Evolutionary conservation across 768 basidiomycete species (phyloP).

Genomic region (Tylopilus rubrobrunneus): DNA sequence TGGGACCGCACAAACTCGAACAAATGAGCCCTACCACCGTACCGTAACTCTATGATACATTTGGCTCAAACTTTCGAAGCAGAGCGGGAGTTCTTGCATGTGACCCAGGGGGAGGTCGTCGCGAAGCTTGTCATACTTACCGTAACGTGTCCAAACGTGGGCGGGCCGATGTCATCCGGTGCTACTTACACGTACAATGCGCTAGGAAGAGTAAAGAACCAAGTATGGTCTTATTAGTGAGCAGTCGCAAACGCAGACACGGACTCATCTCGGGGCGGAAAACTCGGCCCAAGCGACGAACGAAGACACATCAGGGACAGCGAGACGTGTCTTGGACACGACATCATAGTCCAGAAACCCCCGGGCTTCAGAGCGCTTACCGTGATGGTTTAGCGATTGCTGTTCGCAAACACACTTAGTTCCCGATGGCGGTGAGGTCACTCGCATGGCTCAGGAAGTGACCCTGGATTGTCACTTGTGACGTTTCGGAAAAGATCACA

Average conservation of each 20-base stretch:
- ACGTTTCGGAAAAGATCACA: background rate
- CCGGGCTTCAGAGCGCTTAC: background rate
- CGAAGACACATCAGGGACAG: no score
- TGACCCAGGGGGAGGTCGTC: background rate
- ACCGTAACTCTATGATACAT: background rate
- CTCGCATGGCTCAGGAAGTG: slow-evolving; percentile 2
- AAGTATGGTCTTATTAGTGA: slow-evolving; percentile 1
- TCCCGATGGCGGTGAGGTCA: background rate
- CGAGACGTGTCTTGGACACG: background rate
- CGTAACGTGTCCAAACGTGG: background rate
- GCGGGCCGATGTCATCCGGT: background rate
- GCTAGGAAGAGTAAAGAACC: background rate
- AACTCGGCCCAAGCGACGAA: background rate
- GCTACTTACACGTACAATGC: slow-evolving; percentile 1
- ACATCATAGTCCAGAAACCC: background rate
- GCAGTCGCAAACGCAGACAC: background rate
- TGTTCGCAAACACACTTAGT: background rate
- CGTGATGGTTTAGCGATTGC: background rate
- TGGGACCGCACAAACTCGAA: background rate
- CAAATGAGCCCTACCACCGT: background rate
- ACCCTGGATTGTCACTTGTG: slow-evolving; percentile 1
- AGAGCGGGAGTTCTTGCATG: background rate
- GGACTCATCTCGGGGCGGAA: background rate
- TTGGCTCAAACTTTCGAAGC: background rate
- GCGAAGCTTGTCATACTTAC: background rate